Evolutionary conservation across 257 asterid species (phyloP).

Genomic region (Nyctanthes arbortristis): DNA sequence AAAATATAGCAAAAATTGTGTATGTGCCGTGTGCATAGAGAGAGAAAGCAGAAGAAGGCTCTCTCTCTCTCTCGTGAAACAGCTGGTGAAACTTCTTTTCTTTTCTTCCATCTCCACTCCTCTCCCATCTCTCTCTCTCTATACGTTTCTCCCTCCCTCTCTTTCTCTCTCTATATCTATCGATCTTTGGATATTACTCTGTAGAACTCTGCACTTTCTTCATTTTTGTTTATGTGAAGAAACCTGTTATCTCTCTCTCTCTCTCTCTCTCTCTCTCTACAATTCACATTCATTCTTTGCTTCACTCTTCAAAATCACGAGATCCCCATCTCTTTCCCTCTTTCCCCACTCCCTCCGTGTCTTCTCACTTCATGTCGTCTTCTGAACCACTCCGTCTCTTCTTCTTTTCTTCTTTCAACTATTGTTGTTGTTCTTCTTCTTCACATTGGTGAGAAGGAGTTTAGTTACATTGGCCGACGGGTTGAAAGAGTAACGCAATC

Average conservation of each 20-base stretch:
- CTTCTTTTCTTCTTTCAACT: conserved; percentile 13
- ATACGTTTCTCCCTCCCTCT: neutral
- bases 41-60: conserved; percentile 16
- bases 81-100: conserved; percentile 27
- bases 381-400: conserved; percentile 19
- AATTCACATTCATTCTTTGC: conserved; percentile 67
- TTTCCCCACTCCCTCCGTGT: conserved; percentile 19
- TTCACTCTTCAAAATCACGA: conserved; percentile 62
- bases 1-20: conserved; percentile 10
- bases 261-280: conserved; percentile 33
- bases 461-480: neutral
- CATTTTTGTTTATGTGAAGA: conserved; percentile 6
- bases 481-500: neutral
- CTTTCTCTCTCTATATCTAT: neutral
- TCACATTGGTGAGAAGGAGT: conserved; percentile 20
- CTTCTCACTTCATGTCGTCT: conserved; percentile 25
- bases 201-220: neutral
- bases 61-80: conserved; percentile 48
- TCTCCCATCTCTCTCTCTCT: neutral
- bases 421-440: conserved; percentile 9
- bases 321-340: conserved; percentile 56
- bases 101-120: neutral
- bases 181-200: no score
- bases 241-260: neutral
- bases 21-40: neutral